Conservation (phyloP, 148 eudicot genomes). For the Dysphania ambrosioides region DNA sequence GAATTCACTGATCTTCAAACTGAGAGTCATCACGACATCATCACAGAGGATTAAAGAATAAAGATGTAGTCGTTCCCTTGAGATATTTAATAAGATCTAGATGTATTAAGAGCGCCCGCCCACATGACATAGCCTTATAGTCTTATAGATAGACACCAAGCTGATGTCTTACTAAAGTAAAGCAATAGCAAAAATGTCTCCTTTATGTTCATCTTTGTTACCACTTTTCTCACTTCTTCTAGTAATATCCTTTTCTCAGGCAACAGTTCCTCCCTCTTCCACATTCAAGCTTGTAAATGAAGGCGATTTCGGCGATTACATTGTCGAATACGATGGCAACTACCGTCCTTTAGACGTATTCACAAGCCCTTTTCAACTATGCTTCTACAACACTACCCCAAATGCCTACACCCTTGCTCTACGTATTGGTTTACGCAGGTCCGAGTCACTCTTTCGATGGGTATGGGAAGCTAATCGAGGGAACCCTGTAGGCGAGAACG, state of each 20-base stretch:
- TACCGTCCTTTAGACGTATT: slow-evolving; percentile 21
- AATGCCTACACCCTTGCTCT: slow-evolving; percentile 37
- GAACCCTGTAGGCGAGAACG: slow-evolving; percentile 36
- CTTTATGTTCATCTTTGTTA: slow-evolving; percentile 3
- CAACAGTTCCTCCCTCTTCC: slow-evolving; percentile 25
- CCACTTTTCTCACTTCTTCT: not conserved
- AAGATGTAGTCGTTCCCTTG: no score
- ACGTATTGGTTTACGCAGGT: slow-evolving; percentile 28
- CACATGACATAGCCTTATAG: not conserved
- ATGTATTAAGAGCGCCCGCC: not conserved
- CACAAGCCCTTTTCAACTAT: slow-evolving; percentile 32
- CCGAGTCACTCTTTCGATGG: slow-evolving; percentile 34
- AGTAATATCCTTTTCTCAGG: not conserved
- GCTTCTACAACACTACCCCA: slow-evolving; percentile 42
- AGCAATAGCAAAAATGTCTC: not conserved
- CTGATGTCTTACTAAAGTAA: not conserved
- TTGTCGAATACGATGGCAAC: slow-evolving; percentile 38
- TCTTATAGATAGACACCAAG: not conserved
- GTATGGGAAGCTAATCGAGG: slow-evolving; percentile 46
- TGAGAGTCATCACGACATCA: no score
- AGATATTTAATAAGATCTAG: not conserved
- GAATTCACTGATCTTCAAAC: no score
- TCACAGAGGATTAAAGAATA: no score
- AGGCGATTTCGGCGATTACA: slow-evolving; percentile 54
- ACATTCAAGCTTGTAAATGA: slow-evolving; percentile 51